Conservation (phyloP, 495 filamentous ascomycete genomes). For the Penicillium lagena region DNA sequence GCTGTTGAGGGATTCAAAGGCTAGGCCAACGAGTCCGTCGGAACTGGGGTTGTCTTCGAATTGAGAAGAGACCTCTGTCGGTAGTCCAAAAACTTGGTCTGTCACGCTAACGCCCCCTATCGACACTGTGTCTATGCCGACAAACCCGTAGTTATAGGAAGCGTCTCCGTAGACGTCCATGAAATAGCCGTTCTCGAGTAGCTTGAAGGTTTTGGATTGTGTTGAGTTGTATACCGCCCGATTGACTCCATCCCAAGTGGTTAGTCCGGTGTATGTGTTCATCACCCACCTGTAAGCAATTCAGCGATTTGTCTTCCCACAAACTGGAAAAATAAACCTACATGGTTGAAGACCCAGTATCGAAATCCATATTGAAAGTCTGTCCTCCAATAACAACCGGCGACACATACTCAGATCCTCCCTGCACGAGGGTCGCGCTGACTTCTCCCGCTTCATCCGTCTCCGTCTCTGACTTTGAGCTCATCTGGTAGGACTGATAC, state of each 20-base stretch:
- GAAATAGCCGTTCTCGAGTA: conserved; percentile 46
- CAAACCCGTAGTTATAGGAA: conserved; percentile 56
- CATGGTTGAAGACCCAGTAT: conserved; percentile 78
- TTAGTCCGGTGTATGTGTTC: conserved; percentile 50
- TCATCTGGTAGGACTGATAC: conserved; percentile 1
- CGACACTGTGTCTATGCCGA: conserved; percentile 67
- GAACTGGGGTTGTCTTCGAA: conserved; percentile 56
- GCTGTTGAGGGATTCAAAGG: conserved; percentile 69
- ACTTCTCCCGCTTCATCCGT: conserved; percentile 48
- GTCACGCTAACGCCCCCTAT: conserved; percentile 66
- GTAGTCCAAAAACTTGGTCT: conserved; percentile 65
- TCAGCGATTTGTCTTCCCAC: no score
- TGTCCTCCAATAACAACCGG: conserved; percentile 70
- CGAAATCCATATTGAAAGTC: conserved; percentile 68
- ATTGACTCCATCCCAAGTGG: conserved; percentile 21
- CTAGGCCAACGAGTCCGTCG: conserved; percentile 74
- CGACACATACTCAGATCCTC: conserved; percentile 64
- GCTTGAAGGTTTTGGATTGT: conserved; percentile 49
- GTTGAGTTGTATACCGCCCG: conserved; percentile 59
- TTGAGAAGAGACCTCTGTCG: conserved; percentile 52
- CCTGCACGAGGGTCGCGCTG: conserved; percentile 50
- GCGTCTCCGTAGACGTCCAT: conserved; percentile 71
- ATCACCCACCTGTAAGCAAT: conserved; percentile 60
- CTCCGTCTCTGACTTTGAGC: conserved; percentile 4
- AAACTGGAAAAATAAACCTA: conserved; percentile 42